Evolutionary conservation across 208 protist genomes (phyloP).

Genomic region (Leishmania gerbilli): DNA sequence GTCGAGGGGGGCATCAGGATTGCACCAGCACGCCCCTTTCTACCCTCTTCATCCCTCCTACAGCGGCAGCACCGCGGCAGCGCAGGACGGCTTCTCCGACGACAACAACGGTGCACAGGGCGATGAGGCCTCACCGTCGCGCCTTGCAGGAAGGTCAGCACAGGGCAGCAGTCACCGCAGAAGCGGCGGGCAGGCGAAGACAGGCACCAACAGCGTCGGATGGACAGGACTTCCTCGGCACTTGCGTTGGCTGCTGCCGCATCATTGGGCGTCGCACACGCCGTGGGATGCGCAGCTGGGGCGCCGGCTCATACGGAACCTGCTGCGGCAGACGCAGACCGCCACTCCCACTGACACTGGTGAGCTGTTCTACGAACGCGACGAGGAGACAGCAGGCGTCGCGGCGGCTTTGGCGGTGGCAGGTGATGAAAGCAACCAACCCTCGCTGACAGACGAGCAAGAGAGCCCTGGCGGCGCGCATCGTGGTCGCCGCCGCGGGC

Average conservation of each 20-base stretch:
- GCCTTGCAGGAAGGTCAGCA: neutral
- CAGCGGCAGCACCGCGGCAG: neutral
- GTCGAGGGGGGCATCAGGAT: slow-evolving; percentile 8
- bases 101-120: neutral
- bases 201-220: neutral
- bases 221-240: slow-evolving; percentile 17
- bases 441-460: slow-evolving; percentile 7
- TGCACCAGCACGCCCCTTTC: neutral
- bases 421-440: neutral
- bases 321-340: slow-evolving; percentile 15
- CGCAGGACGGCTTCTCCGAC: neutral
- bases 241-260: slow-evolving; percentile 34
- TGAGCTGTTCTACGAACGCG: slow-evolving; percentile 27
- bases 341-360: slow-evolving; percentile 13
- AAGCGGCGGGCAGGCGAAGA: neutral
- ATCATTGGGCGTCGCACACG: slow-evolving; percentile 26
- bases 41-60: neutral
- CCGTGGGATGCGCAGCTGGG: slow-evolving; percentile 38
- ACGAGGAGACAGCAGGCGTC: slow-evolving; percentile 2
- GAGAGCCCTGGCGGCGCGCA: neutral
- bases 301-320: slow-evolving; percentile 23
- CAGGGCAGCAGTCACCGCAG: slow-evolving; percentile 4
- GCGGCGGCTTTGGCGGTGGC: neutral
- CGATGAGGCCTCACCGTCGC: neutral
- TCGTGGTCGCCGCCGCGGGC: neutral